Conservation (phyloP, 345 rosid genomes). For the Cardamine occulta region DNA sequence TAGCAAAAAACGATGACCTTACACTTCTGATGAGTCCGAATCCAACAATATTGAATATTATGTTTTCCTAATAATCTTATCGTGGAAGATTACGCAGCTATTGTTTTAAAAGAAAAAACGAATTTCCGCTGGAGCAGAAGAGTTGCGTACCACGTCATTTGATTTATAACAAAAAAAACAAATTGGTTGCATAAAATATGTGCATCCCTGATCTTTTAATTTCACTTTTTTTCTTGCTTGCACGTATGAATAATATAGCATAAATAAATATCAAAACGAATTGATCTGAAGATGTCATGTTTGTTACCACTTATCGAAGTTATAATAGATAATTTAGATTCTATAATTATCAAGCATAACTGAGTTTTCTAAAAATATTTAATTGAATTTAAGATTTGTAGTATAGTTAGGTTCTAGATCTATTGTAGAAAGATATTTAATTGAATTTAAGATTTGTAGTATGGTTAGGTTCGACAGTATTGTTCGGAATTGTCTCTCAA, state of each 20-base stretch:
- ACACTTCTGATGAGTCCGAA: neutral
- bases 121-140: neutral
- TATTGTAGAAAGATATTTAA: neutral
- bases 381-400: neutral
- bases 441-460: too few species aligned
- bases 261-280: neutral
- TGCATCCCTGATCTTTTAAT: neutral
- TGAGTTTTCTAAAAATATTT: neutral
- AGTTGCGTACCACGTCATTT: conserved; percentile 29
- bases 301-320: neutral
- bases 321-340: neutral
- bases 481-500: too few species aligned
- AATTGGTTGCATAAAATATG: conserved; percentile 8
- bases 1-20: conserved; percentile 8
- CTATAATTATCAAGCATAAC: neutral
- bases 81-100: conserved; percentile 5
- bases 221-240: neutral
- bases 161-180: neutral
- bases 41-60: neutral
- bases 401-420: neutral
- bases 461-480: too few species aligned
- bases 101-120: neutral
- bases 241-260: conserved; percentile 20
- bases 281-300: conserved; percentile 2
- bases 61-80: neutral